Evolutionary conservation across 2,329 filamentous ascomycete species (phyloP).

Genomic region (Blumeria graminis): DNA sequence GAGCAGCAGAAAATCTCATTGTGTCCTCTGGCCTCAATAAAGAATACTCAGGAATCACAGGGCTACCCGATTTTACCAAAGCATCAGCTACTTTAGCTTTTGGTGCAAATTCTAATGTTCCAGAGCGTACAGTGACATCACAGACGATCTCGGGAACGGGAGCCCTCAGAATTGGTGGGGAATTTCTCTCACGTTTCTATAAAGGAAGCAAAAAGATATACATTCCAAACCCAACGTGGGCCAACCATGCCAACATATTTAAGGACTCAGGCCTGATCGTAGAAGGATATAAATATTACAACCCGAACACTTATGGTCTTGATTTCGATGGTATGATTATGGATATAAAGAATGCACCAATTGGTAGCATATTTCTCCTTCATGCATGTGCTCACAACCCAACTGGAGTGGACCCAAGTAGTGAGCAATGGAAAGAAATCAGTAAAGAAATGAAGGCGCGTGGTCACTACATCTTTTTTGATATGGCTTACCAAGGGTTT

Average conservation of each 20-base stretch:
- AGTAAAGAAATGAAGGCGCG: conserved; percentile 65
- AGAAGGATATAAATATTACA: conserved; percentile 94
- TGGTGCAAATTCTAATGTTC: conserved; percentile 51
- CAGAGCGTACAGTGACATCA: conserved; percentile 69
- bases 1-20: conserved; percentile 68
- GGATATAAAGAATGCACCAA: conserved; percentile 73
- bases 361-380: conserved; percentile 72
- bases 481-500: conserved; percentile 99
- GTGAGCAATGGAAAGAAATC: conserved; percentile 82
- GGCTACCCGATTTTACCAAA: conserved; percentile 80
- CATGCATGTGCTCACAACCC: conserved; percentile 98
- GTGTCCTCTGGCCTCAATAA: conserved; percentile 64
- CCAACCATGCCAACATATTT: conserved; percentile 95
- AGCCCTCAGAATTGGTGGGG: conserved; percentile 79
- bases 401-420: conserved; percentile 81
- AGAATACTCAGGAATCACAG: conserved; percentile 95
- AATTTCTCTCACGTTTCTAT: conserved; percentile 81
- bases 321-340: conserved; percentile 86
- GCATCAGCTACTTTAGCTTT: conserved; percentile 82
- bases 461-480: conserved; percentile 88
- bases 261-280: conserved; percentile 76
- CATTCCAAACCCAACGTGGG: conserved; percentile 90
- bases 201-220: conserved; percentile 86
- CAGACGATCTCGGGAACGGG: conserved; percentile 97
- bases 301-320: conserved; percentile 93